A percentile compares a stretch with the other conserved stretches of the same genome.
These are phyloP conservation scores for Vigna angularis DNA, from an alignment of 306 rosid genomes.

Conservation along the genomic window DNA sequence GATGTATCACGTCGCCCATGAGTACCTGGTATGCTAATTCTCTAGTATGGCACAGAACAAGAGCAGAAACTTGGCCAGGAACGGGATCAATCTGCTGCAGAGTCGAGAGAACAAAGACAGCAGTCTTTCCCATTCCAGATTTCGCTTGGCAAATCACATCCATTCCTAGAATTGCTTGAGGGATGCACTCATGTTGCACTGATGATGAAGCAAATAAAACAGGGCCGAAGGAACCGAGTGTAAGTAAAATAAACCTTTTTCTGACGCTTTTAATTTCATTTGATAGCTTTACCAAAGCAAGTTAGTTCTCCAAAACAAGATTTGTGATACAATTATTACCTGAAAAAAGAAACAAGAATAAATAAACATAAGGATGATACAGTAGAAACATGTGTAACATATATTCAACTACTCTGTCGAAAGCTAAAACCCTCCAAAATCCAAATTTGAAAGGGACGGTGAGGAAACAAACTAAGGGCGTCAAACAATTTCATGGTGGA, in stretches of 20 bases:
- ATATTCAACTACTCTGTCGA: neutral
- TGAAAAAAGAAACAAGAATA: conserved; percentile 47
- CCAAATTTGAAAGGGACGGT: neutral
- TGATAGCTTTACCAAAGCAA: conserved; percentile 71
- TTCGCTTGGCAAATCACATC: conserved; percentile 99
- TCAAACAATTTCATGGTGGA: neutral
- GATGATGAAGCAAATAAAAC: conserved; percentile 85
- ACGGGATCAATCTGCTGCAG: conserved; percentile 99
- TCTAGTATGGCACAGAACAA: conserved; percentile 93
- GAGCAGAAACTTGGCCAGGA: conserved; percentile 96
- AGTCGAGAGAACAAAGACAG: conserved; percentile 93
- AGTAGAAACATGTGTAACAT: neutral
- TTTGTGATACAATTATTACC: conserved; percentile 76
- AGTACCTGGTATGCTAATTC: conserved; percentile 96
- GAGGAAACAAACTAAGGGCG: neutral
- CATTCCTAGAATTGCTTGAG: conserved; percentile 99
- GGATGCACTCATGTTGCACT: conserved; percentile 99
- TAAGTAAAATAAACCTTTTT: conserved; percentile 77
- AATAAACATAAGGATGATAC: neutral
- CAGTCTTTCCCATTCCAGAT: conserved; percentile 99
- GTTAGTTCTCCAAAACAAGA: conserved; percentile 74
- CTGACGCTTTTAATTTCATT: conserved; percentile 62
- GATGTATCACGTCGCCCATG: neutral
- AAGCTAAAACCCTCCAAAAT: neutral
- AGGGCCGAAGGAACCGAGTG: conserved; percentile 68